phyloP scores from a whole-genome alignment of 1,284 basidiomycete species.

The Chondrostereum purpureum region DNA sequence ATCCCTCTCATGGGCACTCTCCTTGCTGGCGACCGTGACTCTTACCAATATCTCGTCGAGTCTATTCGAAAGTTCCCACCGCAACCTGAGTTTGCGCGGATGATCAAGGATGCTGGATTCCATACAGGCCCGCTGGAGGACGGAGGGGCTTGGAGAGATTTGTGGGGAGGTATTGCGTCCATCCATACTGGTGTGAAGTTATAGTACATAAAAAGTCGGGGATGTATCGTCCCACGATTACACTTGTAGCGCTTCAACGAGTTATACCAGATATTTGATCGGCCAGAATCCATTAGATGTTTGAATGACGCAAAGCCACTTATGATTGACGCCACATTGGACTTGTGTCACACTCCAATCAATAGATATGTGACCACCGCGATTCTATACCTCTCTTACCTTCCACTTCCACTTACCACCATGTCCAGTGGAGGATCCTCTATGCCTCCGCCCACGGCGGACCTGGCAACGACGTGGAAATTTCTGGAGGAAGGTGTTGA shows the following conservation, averaged over 20 bases:
- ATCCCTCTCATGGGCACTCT: constrained; percentile 95
- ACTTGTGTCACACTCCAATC: too few relatives aligned
- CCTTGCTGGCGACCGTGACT: constrained; percentile 90
- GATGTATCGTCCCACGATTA: too few relatives aligned
- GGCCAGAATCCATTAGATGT: too few relatives aligned
- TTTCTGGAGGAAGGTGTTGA: constrained; percentile 88
- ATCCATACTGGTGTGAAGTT: constrained; percentile 84
- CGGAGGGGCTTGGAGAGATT: constrained; percentile 84
- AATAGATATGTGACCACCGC: too few relatives aligned
- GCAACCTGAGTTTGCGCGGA: constrained; percentile 84
- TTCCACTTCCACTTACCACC: too few relatives aligned
- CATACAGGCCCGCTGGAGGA: constrained; percentile 71
- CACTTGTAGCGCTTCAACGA: too few relatives aligned
- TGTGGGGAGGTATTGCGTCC: constrained; percentile 83
- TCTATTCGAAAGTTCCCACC: constrained; percentile 93
- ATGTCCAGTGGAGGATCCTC: constrained; percentile 12
- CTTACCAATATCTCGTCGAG: constrained; percentile 97
- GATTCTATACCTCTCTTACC: background rate
- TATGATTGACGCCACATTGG: too few relatives aligned
- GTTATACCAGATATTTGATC: too few relatives aligned
- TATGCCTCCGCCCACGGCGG: constrained; percentile 36
- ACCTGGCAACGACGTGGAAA: constrained; percentile 76
- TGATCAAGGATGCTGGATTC: constrained; percentile 87
- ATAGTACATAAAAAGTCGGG: too few relatives aligned
- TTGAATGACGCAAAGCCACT: too few relatives aligned